A percentile compares a stretch with the other conserved stretches of the same genome.
phyloP scores from a whole-genome alignment of 1,284 basidiomycete species.

The Malassezia slooffiae region DNA sequence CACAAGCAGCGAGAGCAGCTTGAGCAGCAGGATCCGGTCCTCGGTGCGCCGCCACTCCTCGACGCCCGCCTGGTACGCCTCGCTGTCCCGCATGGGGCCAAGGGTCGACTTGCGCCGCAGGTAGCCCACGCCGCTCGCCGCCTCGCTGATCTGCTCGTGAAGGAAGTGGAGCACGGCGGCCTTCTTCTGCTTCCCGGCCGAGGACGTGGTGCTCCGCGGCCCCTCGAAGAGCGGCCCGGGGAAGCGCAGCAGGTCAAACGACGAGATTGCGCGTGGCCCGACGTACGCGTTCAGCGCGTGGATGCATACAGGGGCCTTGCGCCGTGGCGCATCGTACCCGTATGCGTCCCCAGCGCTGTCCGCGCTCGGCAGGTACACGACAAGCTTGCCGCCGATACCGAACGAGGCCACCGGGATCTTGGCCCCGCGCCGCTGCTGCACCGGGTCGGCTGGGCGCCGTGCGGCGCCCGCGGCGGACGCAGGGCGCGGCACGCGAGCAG shows the following conservation, averaged over 20 bases:
- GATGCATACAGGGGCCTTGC: slow-evolving; percentile 21
- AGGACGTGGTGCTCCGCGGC: slow-evolving; percentile 16
- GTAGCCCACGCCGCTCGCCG: slow-evolving; percentile 35
- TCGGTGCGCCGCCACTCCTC: slow-evolving; percentile 31
- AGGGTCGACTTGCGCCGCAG: slow-evolving; percentile 17
- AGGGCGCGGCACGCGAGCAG: slow-evolving; percentile 7
- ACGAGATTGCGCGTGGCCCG: slow-evolving; percentile 24
- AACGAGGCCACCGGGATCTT: slow-evolving; percentile 36
- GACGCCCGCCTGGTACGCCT: slow-evolving; percentile 11
- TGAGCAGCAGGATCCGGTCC: slow-evolving; percentile 36
- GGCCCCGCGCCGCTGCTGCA: slow-evolving; percentile 26
- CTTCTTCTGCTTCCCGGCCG: slow-evolving; percentile 35
- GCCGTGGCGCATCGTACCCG: slow-evolving; percentile 7
- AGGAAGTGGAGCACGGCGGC: slow-evolving; percentile 28
- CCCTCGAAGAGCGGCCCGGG: slow-evolving; percentile 39
- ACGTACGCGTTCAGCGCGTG: slow-evolving; percentile 23
- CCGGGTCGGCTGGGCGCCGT: slow-evolving; percentile 17
- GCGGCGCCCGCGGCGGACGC: slow-evolving; percentile 11
- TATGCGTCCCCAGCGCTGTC: slow-evolving; percentile 7
- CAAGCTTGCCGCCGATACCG: slow-evolving; percentile 38
- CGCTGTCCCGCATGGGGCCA: neutral
- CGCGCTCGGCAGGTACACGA: slow-evolving; percentile 32
- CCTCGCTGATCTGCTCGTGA: slow-evolving; percentile 31
- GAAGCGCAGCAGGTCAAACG: slow-evolving; percentile 34
- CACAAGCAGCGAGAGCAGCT: slow-evolving; percentile 32